phyloP scores from a whole-genome alignment of 495 filamentous ascomycete species.

The Aspergillus avenaceus region DNA sequence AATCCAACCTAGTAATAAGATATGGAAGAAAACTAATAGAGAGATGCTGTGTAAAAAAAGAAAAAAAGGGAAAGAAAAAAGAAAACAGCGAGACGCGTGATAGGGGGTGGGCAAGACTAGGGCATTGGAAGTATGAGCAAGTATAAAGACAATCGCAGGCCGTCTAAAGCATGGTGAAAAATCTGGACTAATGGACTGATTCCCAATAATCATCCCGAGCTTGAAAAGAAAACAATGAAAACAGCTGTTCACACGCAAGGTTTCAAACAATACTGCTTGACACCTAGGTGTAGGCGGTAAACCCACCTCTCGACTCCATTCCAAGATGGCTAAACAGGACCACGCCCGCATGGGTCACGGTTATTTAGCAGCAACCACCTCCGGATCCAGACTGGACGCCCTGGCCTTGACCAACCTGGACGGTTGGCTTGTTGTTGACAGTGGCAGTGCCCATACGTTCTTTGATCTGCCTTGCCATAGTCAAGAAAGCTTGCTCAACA shows the following conservation, averaged over 20 bases:
- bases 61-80: slow-evolving; percentile 19
- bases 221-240: slow-evolving; percentile 10
- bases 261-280: slow-evolving; percentile 5
- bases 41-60: slow-evolving; percentile 18
- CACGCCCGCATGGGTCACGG: not conserved
- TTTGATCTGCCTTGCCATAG: slow-evolving; percentile 99
- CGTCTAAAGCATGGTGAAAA: slow-evolving; percentile 37
- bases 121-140: slow-evolving; percentile 9
- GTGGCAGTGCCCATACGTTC: slow-evolving; percentile 98
- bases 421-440: slow-evolving; percentile 96
- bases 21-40: slow-evolving; percentile 28
- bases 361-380: slow-evolving; percentile 86
- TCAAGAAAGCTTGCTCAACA: slow-evolving; percentile 99
- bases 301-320: not conserved
- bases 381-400: slow-evolving; percentile 88
- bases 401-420: slow-evolving; percentile 90
- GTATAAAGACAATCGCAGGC: slow-evolving; percentile 30
- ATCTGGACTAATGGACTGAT: slow-evolving; percentile 15
- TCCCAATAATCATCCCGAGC: slow-evolving; percentile 20
- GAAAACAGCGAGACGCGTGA: slow-evolving; percentile 20
- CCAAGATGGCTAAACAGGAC: not conserved
- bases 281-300: not conserved
- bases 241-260: slow-evolving; percentile 1
- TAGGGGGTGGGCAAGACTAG: not conserved
- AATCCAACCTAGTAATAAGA: slow-evolving; percentile 42